Evolutionary conservation across 768 basidiomycete genomes (phyloP).

Genomic region (Pleurotus ostreatus): DNA sequence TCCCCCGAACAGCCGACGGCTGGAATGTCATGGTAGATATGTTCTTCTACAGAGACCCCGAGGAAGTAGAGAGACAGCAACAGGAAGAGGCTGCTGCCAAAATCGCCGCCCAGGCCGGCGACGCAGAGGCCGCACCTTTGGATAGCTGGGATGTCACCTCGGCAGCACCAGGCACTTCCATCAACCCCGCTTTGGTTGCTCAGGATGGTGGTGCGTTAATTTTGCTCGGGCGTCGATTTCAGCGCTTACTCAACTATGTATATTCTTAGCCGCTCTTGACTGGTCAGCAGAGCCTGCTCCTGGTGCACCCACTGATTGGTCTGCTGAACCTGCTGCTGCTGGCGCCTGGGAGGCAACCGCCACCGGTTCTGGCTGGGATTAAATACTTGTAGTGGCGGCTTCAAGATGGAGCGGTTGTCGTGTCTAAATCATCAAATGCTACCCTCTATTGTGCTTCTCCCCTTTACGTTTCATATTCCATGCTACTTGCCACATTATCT

Average conservation of each 20-base stretch:
- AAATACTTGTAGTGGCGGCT: neutral
- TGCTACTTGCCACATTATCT: neutral
- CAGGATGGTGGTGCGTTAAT: conserved; percentile 48
- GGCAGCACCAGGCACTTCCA: conserved; percentile 62
- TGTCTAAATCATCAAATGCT: conserved; percentile 1
- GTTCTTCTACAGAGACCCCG: conserved; percentile 99
- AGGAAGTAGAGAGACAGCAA: conserved; percentile 98
- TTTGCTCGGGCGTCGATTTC: neutral
- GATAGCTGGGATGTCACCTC: conserved; percentile 75
- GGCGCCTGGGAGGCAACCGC: conserved; percentile 43
- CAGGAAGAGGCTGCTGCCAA: conserved; percentile 91
- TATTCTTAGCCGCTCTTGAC: conserved; percentile 62
- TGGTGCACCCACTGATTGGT: conserved; percentile 67
- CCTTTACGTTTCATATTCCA: neutral
- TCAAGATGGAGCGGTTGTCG: neutral
- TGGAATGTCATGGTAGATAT: conserved; percentile 99
- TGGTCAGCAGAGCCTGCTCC: conserved; percentile 70
- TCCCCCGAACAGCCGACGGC: conserved; percentile 86
- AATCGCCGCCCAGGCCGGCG: conserved; percentile 52
- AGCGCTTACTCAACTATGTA: conserved; percentile 7
- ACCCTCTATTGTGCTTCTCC: neutral
- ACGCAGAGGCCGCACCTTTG: conserved; percentile 44
- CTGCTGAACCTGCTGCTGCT: conserved; percentile 69
- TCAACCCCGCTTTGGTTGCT: conserved; percentile 74
- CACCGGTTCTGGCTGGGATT: conserved; percentile 30